Base-by-base conservation (phyloP, 495 filamentous ascomycete genomes). In the Copromyces sp. region DNA sequence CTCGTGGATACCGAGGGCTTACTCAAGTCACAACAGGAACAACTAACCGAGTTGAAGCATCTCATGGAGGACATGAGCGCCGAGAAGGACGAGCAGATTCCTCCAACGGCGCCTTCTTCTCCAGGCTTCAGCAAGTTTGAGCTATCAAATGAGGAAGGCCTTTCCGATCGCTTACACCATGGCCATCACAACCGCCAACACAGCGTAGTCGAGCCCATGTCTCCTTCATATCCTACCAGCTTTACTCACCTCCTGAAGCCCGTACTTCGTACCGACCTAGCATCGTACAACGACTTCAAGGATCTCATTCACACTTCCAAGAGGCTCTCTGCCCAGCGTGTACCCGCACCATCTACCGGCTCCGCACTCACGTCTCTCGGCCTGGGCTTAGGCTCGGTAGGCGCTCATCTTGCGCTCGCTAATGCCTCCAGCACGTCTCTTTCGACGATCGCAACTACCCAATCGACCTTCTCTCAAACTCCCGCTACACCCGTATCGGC, bases 1-100 rank as follows among this genome's bases (percentile, higher is more conserved):
- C 74, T 83, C 20, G 79, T 76, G 41, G 81, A 83, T 78, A 93
- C 91, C 3, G 95, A 98, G 81, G 82, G 86, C n/a, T 87, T 99
- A 38, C 86, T 98, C 47, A 87, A 89, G 47, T 95, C 92, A 9
- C 94, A 97, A 72, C 95, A 97, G 78, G 94, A 98, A 78, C 95
- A 99, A 81, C 86, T 99, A 11, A 87, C 90, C 9, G 92, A 98
- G 81, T 86, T 99, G 47, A 98, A 98, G 80, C 85, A 86, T 8
- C 93, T 96, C 71, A 93, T 99, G 91, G 93, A 97, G 83, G 87
- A 90, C 69, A 93, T 97, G 89, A 87, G 86, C n/a, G 81, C 85
- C 44, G 89, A 93, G 72, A 87, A 87, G 69, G 93, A 94, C 73
- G 93, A 91, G 83, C 74, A 87, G 86, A 32, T 81, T 76, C 73